Percentiles rank a stretch among this genome's conserved stretches.
phyloP scores from a whole-genome alignment of 805 yeast genomes.

The Sugiyamaella marilandica region DNA sequence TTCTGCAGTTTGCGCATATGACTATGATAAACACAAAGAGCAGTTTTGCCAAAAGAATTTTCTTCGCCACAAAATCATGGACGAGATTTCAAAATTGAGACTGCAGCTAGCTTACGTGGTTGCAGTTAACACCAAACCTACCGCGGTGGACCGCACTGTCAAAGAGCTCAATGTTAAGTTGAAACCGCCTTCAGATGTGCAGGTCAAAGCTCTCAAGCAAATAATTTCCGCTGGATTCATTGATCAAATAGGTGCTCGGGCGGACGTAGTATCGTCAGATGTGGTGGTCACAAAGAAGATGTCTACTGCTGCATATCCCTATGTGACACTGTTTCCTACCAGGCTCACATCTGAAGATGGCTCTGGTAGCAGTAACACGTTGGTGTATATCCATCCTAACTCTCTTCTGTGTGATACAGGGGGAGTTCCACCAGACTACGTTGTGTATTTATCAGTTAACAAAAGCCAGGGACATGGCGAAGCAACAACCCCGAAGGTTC shows the following conservation, averaged over 20 bases:
- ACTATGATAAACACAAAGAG: slow-evolving; percentile 48
- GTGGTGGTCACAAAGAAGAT: slow-evolving; percentile 54
- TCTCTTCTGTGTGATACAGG: slow-evolving; percentile 61
- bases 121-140: slow-evolving; percentile 42
- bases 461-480: slow-evolving; percentile 45
- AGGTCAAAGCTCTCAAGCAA: slow-evolving; percentile 77
- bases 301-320: slow-evolving; percentile 49
- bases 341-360: slow-evolving; percentile 11
- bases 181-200: slow-evolving; percentile 63
- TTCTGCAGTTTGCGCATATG: slow-evolving; percentile 83
- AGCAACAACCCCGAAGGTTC: slow-evolving; percentile 39
- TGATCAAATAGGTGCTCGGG: slow-evolving; percentile 84
- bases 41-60: slow-evolving; percentile 57
- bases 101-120: slow-evolving; percentile 76
- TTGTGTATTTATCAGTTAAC: slow-evolving; percentile 69
- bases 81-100: slow-evolving; percentile 76
- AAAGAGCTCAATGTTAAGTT: slow-evolving; percentile 50
- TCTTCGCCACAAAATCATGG: slow-evolving; percentile 74
- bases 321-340: slow-evolving; percentile 46
- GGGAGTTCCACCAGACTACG: slow-evolving; percentile 68
- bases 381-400: slow-evolving; percentile 74
- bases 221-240: slow-evolving; percentile 89
- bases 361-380: slow-evolving; percentile 41
- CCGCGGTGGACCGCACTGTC: slow-evolving; percentile 37
- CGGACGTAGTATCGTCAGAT: slow-evolving; percentile 66